Conservation (phyloP, 1,284 basidiomycete species). For the Rhodotorula sp. region DNA sequence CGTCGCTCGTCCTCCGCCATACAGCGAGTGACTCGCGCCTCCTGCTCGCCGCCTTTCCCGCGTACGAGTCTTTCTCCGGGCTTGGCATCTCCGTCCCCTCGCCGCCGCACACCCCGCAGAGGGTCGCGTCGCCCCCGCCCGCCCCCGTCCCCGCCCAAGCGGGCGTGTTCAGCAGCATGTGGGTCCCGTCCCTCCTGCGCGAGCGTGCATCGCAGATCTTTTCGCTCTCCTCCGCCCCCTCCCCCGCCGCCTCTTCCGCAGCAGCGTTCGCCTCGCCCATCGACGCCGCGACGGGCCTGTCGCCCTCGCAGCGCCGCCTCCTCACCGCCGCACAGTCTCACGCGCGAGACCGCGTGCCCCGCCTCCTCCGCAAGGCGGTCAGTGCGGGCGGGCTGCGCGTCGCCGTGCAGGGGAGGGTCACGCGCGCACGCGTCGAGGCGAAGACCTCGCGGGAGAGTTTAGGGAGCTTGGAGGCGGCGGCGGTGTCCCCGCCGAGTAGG, state of each 20-base stretch:
- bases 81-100: constrained; percentile 13
- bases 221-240: neutral
- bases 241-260: neutral
- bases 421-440: neutral
- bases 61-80: constrained; percentile 14
- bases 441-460: constrained; percentile 10
- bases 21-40: constrained; percentile 21
- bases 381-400: constrained; percentile 14
- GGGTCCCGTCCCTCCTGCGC: constrained; percentile 11
- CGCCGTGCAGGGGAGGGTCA: constrained; percentile 2
- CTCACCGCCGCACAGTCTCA: neutral
- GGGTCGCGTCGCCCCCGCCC: neutral
- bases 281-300: constrained; percentile 14
- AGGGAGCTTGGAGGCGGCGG: constrained; percentile 5
- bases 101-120: neutral
- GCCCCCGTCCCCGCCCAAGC: too few relatives aligned
- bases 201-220: constrained; percentile 21
- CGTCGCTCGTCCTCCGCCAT: constrained; percentile 12
- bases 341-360: neutral
- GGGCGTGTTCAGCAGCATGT: neutral
- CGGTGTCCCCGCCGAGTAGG: neutral
- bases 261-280: constrained; percentile 4
- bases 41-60: neutral
- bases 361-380: constrained; percentile 21
- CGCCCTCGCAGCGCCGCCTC: neutral